Base-by-base conservation (phyloP, 176 grass and related monocot species). In the Elymus sibiricus region DNA sequence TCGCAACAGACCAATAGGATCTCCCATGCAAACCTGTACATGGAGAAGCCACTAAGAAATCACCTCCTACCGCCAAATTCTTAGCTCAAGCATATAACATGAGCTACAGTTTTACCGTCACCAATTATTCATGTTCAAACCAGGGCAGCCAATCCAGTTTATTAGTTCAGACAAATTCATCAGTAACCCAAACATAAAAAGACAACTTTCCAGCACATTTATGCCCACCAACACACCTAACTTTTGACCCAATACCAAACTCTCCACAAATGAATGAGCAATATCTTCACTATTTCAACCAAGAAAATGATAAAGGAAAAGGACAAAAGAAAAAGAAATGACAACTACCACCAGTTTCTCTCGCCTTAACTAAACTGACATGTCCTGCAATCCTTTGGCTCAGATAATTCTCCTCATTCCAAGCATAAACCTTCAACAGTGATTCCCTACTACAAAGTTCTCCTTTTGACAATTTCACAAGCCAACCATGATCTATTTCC, bases 141-240 rank as follows among this genome's bases (percentile, higher is more conserved):
- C 47, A 76, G 6, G 51, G 81, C 55, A 59, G 29, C 10, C 6
- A 32, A 62, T 56, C 46, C 51, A 76, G 22, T 39, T 22, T 31
- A 84, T 76, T 61, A 60, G 29, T 79, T 76, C 64, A 63, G n/a
- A 80, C 2, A 51, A 76, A 62, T 68, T 91, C n/a, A 81, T 81
- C n/a, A 76, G 5, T 4, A 80, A 88, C 51, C 38, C 77, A 85
- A 75, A 56, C 53, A 56, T 39, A 77, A 21, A 21, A 84, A 70
- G 62, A 81, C 39, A 76, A 84, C 70, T 81, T 91, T 88, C 82
- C 63, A 91, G 81, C 70, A 84, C 82, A 88, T 85, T 78, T 71
- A 53, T 51, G 29, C 77, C 83, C 85, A 85, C 77, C 82, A 71
- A 15, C 53, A 63, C 19, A 91, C 81, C 77, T 64, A 88, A 81